A percentile compares a stretch with the other conserved stretches of the same genome.
Conservation (phyloP, 345 rosid species). For the Mallotus nudiflorus region DNA sequence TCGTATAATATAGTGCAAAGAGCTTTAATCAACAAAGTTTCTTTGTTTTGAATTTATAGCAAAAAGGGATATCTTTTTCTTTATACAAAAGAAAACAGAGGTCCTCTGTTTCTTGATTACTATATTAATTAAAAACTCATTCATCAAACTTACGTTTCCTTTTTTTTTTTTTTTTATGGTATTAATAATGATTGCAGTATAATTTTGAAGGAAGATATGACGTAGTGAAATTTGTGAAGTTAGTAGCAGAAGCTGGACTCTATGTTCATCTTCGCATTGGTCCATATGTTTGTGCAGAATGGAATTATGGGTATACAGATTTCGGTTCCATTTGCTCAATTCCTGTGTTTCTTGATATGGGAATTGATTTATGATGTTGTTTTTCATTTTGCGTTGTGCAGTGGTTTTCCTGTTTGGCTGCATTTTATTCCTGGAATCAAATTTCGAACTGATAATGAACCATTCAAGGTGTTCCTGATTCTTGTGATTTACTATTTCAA, state of each 20-base stretch:
- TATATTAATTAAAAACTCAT: not conserved
- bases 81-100: not conserved
- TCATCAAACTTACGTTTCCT: not conserved
- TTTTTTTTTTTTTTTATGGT: not conserved
- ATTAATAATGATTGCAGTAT: slow-evolving; percentile 44
- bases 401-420: slow-evolving; percentile 95
- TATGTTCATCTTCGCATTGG: slow-evolving; percentile 93
- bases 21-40: not conserved
- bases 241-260: slow-evolving; percentile 82
- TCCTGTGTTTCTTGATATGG: not conserved
- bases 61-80: too few relatives aligned
- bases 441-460: slow-evolving; percentile 85
- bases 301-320: slow-evolving; percentile 80
- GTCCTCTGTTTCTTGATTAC: slow-evolving; percentile 6
- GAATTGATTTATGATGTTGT: not conserved
- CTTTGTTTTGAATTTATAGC: not conserved
- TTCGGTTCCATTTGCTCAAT: not conserved
- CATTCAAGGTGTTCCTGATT: slow-evolving; percentile 61
- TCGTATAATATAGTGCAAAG: too few relatives aligned
- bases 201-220: slow-evolving; percentile 90
- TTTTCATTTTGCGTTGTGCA: slow-evolving; percentile 24
- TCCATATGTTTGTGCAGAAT: slow-evolving; percentile 94
- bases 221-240: slow-evolving; percentile 76
- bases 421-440: slow-evolving; percentile 84
- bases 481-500: not conserved